A percentile compares a stretch with the other conserved stretches of the same genome.
Conservation (phyloP, 2,329 filamentous ascomycete genomes). For the Penicillium fuscoglaucum region DNA sequence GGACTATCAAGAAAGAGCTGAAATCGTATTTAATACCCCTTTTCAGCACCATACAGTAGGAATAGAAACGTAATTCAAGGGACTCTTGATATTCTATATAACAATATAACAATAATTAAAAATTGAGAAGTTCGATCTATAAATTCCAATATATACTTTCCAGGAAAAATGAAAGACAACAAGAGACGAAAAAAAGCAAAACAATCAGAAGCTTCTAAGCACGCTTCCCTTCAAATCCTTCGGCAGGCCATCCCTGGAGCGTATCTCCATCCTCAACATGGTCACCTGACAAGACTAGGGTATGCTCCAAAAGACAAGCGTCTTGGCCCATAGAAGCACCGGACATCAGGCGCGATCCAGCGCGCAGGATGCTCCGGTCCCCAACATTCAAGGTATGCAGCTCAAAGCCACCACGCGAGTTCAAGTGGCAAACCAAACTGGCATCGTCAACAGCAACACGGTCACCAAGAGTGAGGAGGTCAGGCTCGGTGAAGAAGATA, state of each 20-base stretch:
- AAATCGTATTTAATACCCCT: too few species aligned
- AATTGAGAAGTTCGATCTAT: not conserved
- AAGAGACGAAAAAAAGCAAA: not conserved
- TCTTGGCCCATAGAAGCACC: conserved; percentile 57
- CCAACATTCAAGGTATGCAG: conserved; percentile 55
- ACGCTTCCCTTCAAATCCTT: conserved; percentile 37
- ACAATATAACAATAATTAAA: not conserved
- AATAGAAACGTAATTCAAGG: too few species aligned
- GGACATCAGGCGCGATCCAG: conserved; percentile 54
- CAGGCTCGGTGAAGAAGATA: conserved; percentile 59
- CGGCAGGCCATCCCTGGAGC: conserved; percentile 59
- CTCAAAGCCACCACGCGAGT: conserved; percentile 58
- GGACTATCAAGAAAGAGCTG: too few species aligned
- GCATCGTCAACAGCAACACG: conserved; percentile 58
- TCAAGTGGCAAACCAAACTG: conserved; percentile 58
- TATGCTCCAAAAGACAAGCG: conserved; percentile 58
- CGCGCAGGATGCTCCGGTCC: conserved; percentile 54
- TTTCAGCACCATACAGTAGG: too few species aligned
- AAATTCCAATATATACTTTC: not conserved
- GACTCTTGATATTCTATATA: not conserved
- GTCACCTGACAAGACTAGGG: conserved; percentile 58
- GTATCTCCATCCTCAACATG: conserved; percentile 53
- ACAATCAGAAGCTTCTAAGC: conserved; percentile 1
- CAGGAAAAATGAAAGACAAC: not conserved
- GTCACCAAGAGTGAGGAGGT: conserved; percentile 56